A percentile compares a stretch with the other conserved stretches of the same genome.
Conservation (phyloP, 352 stramenopile species). For the Globisporangium orthogonon region DNA sequence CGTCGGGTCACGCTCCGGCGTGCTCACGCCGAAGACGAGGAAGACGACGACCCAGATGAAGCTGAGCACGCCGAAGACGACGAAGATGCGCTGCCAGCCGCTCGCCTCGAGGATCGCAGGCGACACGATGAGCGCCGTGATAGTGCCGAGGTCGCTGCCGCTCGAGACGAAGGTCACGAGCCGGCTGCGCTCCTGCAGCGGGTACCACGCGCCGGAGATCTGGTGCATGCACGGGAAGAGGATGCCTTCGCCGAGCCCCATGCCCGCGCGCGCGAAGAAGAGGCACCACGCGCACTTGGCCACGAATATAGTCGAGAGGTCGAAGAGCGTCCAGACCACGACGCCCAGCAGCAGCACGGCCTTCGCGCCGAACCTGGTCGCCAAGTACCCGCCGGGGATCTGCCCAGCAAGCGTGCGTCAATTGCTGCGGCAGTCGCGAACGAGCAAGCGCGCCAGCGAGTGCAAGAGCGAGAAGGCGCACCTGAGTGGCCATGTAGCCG, state of each 20-base stretch:
- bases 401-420: slow-evolving; percentile 9
- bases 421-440: too few relatives aligned
- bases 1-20: slow-evolving; percentile 51
- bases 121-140: slow-evolving; percentile 72
- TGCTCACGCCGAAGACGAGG: slow-evolving; percentile 47
- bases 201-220: slow-evolving; percentile 80
- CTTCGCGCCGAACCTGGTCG: slow-evolving; percentile 65
- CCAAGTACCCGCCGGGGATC: slow-evolving; percentile 74
- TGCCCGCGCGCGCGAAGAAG: slow-evolving; percentile 68
- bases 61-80: slow-evolving; percentile 68
- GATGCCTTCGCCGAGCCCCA: slow-evolving; percentile 84
- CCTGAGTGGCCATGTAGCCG: slow-evolving; percentile 84
- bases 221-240: slow-evolving; percentile 88
- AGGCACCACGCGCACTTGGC: slow-evolving; percentile 56
- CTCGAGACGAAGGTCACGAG: slow-evolving; percentile 74
- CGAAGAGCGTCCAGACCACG: slow-evolving; percentile 79
- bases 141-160: slow-evolving; percentile 77
- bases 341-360: slow-evolving; percentile 67
- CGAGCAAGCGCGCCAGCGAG: not conserved
- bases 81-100: slow-evolving; percentile 73
- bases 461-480: slow-evolving; percentile 7
- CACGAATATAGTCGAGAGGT: slow-evolving; percentile 68
- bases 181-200: slow-evolving; percentile 70
- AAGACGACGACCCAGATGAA: slow-evolving; percentile 72
- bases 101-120: slow-evolving; percentile 53